These are phyloP conservation scores for Falciphora oryzae DNA, from an alignment of 2,329 filamentous ascomycete species.

Conservation along the genomic window DNA sequence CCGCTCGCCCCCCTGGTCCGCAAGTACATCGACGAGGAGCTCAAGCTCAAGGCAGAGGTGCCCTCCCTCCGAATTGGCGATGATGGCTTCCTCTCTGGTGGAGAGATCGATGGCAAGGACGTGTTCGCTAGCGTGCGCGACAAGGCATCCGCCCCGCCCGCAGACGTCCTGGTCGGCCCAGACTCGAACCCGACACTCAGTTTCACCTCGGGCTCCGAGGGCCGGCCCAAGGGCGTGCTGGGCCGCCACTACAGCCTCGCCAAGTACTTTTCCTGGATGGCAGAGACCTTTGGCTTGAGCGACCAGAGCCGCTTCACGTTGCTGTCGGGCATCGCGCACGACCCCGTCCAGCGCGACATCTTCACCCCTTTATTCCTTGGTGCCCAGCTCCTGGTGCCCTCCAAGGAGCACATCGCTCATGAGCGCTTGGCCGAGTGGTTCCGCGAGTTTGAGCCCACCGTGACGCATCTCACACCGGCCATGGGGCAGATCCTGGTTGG, in stretches of 20 bases:
- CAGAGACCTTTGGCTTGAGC: slow-evolving; percentile 69
- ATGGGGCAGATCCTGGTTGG: slow-evolving; percentile 96
- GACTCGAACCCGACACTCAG: slow-evolving; percentile 74
- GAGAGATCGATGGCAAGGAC: slow-evolving; percentile 59
- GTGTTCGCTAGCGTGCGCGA: slow-evolving; percentile 50
- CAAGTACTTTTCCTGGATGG: slow-evolving; percentile 93
- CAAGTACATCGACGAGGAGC: slow-evolving; percentile 65
- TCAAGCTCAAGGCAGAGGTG: slow-evolving; percentile 67
- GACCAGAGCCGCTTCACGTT: slow-evolving; percentile 73
- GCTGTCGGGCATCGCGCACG: slow-evolving; percentile 78
- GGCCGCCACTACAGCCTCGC: slow-evolving; percentile 82
- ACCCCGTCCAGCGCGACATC: slow-evolving; percentile 67
- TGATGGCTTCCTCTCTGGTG: slow-evolving; percentile 67
- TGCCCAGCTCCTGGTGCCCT: slow-evolving; percentile 70
- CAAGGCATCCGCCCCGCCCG: slow-evolving; percentile 45
- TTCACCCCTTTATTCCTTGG: slow-evolving; percentile 88
- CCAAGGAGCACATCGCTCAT: slow-evolving; percentile 78
- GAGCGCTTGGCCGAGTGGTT: slow-evolving; percentile 89
- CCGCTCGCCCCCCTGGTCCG: slow-evolving; percentile 42
- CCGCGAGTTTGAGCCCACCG: slow-evolving; percentile 64
- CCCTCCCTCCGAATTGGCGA: slow-evolving; percentile 67
- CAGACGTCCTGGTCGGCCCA: slow-evolving; percentile 75
- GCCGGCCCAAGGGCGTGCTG: slow-evolving; percentile 77
- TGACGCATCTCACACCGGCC: slow-evolving; percentile 86
- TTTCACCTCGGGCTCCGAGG: slow-evolving; percentile 72